phyloP scores from a whole-genome alignment of 1,139 yeast genomes.

The Saccharomyces hybrid region DNA sequence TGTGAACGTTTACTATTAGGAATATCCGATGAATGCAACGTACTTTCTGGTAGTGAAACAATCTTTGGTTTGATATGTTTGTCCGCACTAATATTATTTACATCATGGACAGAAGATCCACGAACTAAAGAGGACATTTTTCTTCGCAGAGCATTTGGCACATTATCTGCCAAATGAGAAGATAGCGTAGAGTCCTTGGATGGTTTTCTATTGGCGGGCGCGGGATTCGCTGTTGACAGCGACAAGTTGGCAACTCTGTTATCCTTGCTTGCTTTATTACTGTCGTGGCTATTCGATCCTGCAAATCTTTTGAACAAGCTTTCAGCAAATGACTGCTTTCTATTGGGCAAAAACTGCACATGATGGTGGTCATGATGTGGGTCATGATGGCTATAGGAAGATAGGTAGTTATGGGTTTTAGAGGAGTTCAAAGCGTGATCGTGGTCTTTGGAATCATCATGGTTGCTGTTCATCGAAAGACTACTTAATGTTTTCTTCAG shows the following conservation, averaged over 20 bases:
- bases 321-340: constrained; percentile 25
- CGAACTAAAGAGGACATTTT: constrained; percentile 4
- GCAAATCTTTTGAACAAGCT: constrained; percentile 20
- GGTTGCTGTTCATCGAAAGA: constrained; percentile 15
- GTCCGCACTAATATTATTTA: neutral
- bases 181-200: neutral
- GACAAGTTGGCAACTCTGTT: constrained; percentile 11
- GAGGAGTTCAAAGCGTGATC: neutral
- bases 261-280: constrained; percentile 5
- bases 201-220: constrained; percentile 1
- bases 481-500: constrained; percentile 22
- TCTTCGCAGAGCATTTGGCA: neutral
- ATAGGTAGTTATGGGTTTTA: neutral
- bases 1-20: neutral
- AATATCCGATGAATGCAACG: neutral
- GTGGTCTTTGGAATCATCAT: constrained; percentile 2
- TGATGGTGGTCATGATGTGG: constrained; percentile 8
- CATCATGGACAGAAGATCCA: neutral
- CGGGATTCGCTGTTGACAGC: neutral
- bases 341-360: constrained; percentile 2
- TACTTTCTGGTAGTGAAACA: neutral
- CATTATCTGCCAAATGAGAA: neutral
- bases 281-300: constrained; percentile 3
- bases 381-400: constrained; percentile 1
- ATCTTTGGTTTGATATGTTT: neutral